These are phyloP conservation scores for Saccharomyces hybrid DNA, from an alignment of 1,139 yeast genomes.

Conservation along the genomic window DNA sequence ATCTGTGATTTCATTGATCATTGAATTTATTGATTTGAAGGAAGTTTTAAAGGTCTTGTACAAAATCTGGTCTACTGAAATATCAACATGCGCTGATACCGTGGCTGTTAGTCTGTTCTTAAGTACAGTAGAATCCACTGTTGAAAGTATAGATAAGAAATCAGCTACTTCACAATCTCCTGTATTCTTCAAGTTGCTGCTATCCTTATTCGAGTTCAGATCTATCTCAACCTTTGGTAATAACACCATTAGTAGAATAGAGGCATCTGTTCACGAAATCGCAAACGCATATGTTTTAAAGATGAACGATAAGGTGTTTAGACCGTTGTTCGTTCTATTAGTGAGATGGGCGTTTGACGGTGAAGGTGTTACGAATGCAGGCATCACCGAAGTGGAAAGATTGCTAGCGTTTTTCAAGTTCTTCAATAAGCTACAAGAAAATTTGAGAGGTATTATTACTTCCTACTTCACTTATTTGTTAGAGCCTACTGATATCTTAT, in stretches of 20 bases:
- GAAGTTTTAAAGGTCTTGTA: slow-evolving; percentile 56
- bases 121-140: slow-evolving; percentile 54
- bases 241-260: slow-evolving; percentile 75
- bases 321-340: slow-evolving; percentile 81
- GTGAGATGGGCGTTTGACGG: slow-evolving; percentile 93
- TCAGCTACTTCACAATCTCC: slow-evolving; percentile 64
- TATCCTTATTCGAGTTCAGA: slow-evolving; percentile 65
- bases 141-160: slow-evolving; percentile 65
- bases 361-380: slow-evolving; percentile 48
- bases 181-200: slow-evolving; percentile 61
- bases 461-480: slow-evolving; percentile 77
- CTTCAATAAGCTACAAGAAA: slow-evolving; percentile 75
- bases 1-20: slow-evolving; percentile 55
- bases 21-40: slow-evolving; percentile 60
- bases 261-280: slow-evolving; percentile 63
- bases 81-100: slow-evolving; percentile 37
- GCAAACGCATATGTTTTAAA: slow-evolving; percentile 78
- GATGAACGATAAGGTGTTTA: slow-evolving; percentile 84
- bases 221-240: slow-evolving; percentile 50
- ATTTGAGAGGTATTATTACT: slow-evolving; percentile 78
- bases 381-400: slow-evolving; percentile 46
- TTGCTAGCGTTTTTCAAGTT: slow-evolving; percentile 75
- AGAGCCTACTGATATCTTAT: slow-evolving; percentile 56
- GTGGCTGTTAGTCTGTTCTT: slow-evolving; percentile 61
- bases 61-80: slow-evolving; percentile 52